Evolutionary conservation across 805 yeast species (phyloP), one percentile per base, ranked within the genome.

Genomic region (Sugiyamaella marilandica): DNA sequence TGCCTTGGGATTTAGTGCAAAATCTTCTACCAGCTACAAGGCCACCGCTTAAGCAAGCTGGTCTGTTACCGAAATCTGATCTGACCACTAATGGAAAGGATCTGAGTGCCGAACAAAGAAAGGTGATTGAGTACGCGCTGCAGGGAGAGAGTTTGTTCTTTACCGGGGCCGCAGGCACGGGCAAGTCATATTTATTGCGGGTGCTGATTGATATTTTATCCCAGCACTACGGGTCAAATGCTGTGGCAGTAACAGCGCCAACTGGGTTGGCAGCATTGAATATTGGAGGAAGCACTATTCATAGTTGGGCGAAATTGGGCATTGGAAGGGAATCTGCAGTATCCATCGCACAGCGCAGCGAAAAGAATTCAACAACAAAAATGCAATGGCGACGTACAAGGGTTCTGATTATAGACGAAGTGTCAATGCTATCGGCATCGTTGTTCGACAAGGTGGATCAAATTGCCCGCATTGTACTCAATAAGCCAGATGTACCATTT

Each of bases 141-240:
- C 66, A 72, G 24, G 65, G 66, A 16, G 71, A 74, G 11, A 87
- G 84, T 54, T 70, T 94, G 10, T 94, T 94, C 65, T 94, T 86
- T 67, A 92, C 99, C 0, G 99, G 99, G 52, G 88, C 97, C 31
- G 99, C 99, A 0, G 99, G 99, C 62, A 94, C 99, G 0, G 99
- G 99, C 64, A 94, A 94, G 66, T 92, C 99, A 2, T 82, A 89
- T 7, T 71, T 94, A 18, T 71, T 92, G 51, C 76, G 79, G 50
- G 80, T 80, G 36, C 70, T 94, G 19, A 87, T 92, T 11, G 63
- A 69, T 14, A 70, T 72, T n/a, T 69, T 88, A 37, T 47, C 52
- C 26, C 65, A 65, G 33, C 54, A 59, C 1, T 70, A 75, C 1
- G 54, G 60, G 10, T 72, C 74, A 1, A 72, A 72, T 14, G 69